A percentile compares a stretch with the other conserved stretches of the same genome.
Conservation (phyloP, 2,329 filamentous ascomycete species). For the Fusarium nisikadoi region DNA sequence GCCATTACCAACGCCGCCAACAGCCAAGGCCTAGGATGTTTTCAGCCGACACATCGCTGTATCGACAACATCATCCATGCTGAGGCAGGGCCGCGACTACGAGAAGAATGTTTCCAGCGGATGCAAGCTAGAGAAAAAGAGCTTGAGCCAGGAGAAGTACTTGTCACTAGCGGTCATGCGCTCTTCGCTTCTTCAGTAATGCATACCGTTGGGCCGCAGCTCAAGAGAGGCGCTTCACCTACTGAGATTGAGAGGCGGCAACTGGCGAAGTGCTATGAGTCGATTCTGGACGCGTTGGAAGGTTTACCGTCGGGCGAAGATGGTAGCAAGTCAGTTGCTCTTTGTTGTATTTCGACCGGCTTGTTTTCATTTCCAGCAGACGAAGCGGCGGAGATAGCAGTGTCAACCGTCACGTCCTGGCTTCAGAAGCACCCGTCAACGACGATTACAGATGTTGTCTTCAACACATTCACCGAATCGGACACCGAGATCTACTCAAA, state of each 20-base stretch:
- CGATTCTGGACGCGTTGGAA: constrained; percentile 17
- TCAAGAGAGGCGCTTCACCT: background rate
- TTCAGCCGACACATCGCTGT: constrained; percentile 37
- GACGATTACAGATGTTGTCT: constrained; percentile 33
- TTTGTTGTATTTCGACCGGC: constrained; percentile 39
- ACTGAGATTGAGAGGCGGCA: background rate
- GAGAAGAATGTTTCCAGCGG: constrained; percentile 27
- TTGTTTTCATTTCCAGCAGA: constrained; percentile 37
- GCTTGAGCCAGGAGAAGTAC: constrained; percentile 15
- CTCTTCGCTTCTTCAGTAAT: constrained; percentile 21
- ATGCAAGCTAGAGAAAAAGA: constrained; percentile 11
- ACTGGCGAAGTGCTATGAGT: constrained; percentile 27
- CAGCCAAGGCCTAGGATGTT: constrained; percentile 33
- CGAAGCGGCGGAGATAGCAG: constrained; percentile 31
- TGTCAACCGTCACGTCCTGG: constrained; percentile 14
- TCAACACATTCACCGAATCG: constrained; percentile 35
- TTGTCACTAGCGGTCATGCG: constrained; percentile 24
- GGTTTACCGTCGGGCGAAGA: background rate
- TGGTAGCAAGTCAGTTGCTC: constrained; percentile 20
- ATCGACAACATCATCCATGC: constrained; percentile 43
- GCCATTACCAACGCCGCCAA: constrained; percentile 43
- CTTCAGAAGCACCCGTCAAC: constrained; percentile 12
- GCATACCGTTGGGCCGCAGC: constrained; percentile 36
- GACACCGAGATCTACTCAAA: constrained; percentile 25
- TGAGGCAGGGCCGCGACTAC: constrained; percentile 31